These are phyloP conservation scores for Diutina ranongensis DNA, from an alignment of 1,139 yeast species.

Conservation along the genomic window DNA sequence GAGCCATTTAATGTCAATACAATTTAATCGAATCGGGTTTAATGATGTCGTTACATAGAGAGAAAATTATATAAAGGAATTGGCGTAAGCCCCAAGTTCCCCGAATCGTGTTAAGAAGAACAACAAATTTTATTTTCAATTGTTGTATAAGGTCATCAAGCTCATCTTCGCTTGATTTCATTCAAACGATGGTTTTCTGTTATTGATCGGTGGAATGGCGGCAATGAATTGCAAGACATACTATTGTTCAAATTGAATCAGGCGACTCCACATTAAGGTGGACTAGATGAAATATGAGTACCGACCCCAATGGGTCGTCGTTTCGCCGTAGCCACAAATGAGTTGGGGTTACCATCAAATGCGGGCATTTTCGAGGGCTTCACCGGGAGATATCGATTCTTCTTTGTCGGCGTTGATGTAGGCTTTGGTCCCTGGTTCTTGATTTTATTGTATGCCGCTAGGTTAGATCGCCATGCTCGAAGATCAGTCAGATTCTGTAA, in stretches of 20 bases:
- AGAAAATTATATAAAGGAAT: background rate
- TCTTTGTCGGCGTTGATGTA: background rate
- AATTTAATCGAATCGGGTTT: background rate
- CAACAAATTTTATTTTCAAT: background rate
- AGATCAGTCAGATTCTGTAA: background rate
- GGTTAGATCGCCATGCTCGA: background rate
- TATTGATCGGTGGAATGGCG: background rate
- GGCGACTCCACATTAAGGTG: background rate
- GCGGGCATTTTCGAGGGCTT: too few relatives aligned
- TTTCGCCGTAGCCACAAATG: conserved; percentile 4
- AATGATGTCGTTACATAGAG: background rate
- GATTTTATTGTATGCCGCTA: background rate
- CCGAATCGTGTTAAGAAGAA: background rate
- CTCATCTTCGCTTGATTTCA: background rate
- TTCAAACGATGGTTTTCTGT: background rate
- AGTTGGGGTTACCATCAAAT: background rate
- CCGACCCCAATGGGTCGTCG: conserved; percentile 6
- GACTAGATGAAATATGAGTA: background rate
- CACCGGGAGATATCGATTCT: too few relatives aligned
- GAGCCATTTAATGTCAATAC: background rate
- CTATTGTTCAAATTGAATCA: background rate
- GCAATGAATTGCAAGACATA: background rate
- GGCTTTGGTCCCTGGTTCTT: background rate
- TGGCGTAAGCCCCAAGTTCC: background rate
- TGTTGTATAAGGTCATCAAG: background rate